Percentiles rank a stretch among this genome's conserved stretches.
phyloP scores from a whole-genome alignment of 129 eudicot species.

The Sambucus nigra region DNA sequence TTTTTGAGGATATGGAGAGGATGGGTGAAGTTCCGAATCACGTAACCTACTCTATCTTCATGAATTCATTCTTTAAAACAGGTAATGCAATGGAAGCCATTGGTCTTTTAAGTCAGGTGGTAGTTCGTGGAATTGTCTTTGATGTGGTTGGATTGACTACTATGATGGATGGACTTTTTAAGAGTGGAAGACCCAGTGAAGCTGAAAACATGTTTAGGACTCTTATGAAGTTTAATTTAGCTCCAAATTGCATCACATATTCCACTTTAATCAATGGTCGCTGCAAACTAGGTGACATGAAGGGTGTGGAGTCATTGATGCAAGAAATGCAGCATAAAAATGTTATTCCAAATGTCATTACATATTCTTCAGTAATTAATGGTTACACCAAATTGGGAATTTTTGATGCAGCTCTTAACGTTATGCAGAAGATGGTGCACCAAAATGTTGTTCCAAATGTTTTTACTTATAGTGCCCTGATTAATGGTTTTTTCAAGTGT shows the following conservation, averaged over 20 bases:
- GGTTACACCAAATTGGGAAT: slow-evolving; percentile 50
- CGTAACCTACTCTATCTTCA: slow-evolving; percentile 46
- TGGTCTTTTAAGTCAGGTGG: slow-evolving; percentile 65
- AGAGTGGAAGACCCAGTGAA: slow-evolving; percentile 47
- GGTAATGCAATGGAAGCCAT: slow-evolving; percentile 28
- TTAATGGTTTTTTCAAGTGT: slow-evolving; percentile 65
- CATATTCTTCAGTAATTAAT: slow-evolving; percentile 62
- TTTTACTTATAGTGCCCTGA: slow-evolving; percentile 42
- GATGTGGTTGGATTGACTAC: slow-evolving; percentile 62
- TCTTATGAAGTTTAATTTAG: slow-evolving; percentile 28
- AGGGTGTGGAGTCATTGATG: slow-evolving; percentile 40
- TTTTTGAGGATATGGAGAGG: slow-evolving; percentile 56
- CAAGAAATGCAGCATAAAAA: slow-evolving; percentile 53
- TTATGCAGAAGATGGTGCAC: slow-evolving; percentile 37
- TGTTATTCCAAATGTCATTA: slow-evolving; percentile 56
- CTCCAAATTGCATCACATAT: slow-evolving; percentile 60
- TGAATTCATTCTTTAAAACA: slow-evolving; percentile 42
- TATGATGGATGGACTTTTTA: slow-evolving; percentile 79
- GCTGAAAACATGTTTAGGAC: slow-evolving; percentile 51
- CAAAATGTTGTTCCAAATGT: slow-evolving; percentile 55
- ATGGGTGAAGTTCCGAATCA: slow-evolving; percentile 69
- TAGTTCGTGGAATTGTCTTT: slow-evolving; percentile 61
- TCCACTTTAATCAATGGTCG: slow-evolving; percentile 64
- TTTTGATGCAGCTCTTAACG: slow-evolving; percentile 42
- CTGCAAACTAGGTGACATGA: slow-evolving; percentile 56